Conservation (phyloP, 139 green algal species). For the Chlorella sp. region DNA sequence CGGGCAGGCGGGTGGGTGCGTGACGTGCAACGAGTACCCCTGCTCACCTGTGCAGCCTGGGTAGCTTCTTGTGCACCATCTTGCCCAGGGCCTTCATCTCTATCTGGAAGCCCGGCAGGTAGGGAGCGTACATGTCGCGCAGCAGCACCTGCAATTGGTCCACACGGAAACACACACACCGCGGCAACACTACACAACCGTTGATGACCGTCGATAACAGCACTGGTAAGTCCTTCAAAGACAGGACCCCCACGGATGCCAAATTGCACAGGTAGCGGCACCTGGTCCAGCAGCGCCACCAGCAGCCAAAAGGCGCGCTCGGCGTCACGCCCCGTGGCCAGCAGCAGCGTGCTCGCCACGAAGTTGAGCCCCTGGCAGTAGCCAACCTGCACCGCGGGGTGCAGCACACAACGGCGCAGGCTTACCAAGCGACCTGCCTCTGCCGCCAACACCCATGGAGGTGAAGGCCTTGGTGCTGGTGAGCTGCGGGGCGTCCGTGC, state of each 20-base stretch:
- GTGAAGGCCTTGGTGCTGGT: no score
- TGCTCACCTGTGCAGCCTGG: not conserved
- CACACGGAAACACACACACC: no score
- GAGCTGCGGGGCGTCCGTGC: not conserved
- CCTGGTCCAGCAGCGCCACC: not conserved
- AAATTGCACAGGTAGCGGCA: no score
- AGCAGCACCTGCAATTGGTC: not conserved
- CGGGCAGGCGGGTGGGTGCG: no score
- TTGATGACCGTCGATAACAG: no score
- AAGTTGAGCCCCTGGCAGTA: conserved; percentile 4
- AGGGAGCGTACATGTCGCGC: not conserved
- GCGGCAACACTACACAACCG: no score
- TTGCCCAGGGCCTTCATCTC: not conserved
- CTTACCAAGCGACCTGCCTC: not conserved
- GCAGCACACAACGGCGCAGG: not conserved
- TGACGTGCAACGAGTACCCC: no score
- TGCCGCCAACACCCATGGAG: no score
- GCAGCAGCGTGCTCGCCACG: not conserved
- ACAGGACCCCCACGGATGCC: no score
- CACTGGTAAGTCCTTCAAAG: no score
- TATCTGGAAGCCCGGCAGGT: conserved; percentile 3
- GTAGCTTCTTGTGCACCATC: not conserved
- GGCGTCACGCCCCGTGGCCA: not conserved
- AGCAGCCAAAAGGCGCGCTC: not conserved
- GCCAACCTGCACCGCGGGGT: not conserved